Evolutionary conservation across 2,329 filamentous ascomycete genomes (phyloP).

Genomic region (Curvularia verruculosa): DNA sequence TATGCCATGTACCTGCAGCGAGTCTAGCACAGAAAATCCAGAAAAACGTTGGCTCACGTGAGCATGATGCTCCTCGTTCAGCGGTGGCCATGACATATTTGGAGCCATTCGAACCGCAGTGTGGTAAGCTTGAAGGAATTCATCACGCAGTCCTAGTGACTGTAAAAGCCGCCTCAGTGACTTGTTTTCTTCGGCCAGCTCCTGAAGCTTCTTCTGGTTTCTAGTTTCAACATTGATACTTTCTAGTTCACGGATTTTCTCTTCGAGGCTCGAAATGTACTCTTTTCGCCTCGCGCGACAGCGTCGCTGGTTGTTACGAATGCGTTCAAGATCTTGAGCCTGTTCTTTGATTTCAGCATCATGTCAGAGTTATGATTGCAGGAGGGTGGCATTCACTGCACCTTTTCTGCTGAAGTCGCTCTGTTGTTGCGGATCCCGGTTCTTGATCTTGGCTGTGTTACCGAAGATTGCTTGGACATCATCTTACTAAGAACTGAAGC

Average conservation of each 20-base stretch:
- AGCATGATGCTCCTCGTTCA: neutral
- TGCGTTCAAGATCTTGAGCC: conserved; percentile 18
- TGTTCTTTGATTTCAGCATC: neutral
- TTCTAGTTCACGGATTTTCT: conserved; percentile 21
- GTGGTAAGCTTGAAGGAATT: conserved; percentile 19
- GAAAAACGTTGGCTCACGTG: too few species aligned
- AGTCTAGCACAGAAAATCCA: neutral
- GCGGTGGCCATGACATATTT: neutral
- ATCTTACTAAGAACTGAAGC: neutral
- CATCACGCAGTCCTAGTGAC: conserved; percentile 17
- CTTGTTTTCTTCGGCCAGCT: neutral
- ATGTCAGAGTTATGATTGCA: too few species aligned
- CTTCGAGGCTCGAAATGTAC: conserved; percentile 23
- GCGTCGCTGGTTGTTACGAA: conserved; percentile 29
- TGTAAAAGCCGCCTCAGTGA: conserved; percentile 15
- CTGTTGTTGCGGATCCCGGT: neutral
- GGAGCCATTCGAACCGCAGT: conserved; percentile 14
- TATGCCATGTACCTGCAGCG: neutral
- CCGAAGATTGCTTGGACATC: neutral
- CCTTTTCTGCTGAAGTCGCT: neutral
- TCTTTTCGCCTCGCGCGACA: conserved; percentile 22
- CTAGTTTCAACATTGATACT: neutral
- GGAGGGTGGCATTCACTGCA: neutral
- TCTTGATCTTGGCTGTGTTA: neutral
- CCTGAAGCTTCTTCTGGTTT: conserved; percentile 6